phyloP scores from a whole-genome alignment of 768 basidiomycete species.

The Baorangia bicolor region DNA sequence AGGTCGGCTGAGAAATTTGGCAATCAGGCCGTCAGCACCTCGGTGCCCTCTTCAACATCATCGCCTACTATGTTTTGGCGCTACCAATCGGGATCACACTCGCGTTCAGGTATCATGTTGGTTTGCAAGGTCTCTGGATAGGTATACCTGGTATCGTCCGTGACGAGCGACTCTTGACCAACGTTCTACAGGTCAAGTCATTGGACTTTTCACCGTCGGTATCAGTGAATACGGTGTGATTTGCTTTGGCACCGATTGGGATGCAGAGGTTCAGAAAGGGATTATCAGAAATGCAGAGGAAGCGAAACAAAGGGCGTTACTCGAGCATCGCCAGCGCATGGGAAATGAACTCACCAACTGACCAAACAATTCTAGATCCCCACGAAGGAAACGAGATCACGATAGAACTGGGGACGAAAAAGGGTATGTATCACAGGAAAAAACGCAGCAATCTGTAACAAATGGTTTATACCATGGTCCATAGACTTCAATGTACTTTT shows the following conservation, averaged over 20 bases:
- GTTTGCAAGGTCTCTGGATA: conserved; percentile 53
- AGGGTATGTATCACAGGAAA: neutral
- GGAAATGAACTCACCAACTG: conserved; percentile 17
- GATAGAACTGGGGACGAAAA: neutral
- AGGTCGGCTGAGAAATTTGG: conserved; percentile 1
- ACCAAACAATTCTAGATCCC: neutral
- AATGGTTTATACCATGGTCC: neutral
- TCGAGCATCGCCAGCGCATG: conserved; percentile 20
- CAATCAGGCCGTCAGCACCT: conserved; percentile 56
- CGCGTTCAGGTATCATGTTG: conserved; percentile 45
- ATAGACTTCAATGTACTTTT: neutral
- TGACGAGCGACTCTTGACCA: conserved; percentile 8
- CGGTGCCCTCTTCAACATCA: conserved; percentile 69
- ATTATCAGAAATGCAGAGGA: conserved; percentile 36
- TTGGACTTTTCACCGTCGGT: conserved; percentile 72
- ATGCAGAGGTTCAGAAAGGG: conserved; percentile 43
- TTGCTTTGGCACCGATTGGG: conserved; percentile 51
- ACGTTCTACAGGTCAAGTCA: conserved; percentile 56
- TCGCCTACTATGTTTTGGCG: conserved; percentile 60
- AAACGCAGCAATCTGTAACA: neutral
- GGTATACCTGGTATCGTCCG: conserved; percentile 27
- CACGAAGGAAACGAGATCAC: neutral
- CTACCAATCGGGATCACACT: conserved; percentile 52
- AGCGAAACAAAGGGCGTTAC: conserved; percentile 28
- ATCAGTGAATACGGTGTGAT: conserved; percentile 65